These are phyloP conservation scores for Phaeoacremonium minimum DNA, from an alignment of 2,329 filamentous ascomycete genomes.

Conservation along the genomic window DNA sequence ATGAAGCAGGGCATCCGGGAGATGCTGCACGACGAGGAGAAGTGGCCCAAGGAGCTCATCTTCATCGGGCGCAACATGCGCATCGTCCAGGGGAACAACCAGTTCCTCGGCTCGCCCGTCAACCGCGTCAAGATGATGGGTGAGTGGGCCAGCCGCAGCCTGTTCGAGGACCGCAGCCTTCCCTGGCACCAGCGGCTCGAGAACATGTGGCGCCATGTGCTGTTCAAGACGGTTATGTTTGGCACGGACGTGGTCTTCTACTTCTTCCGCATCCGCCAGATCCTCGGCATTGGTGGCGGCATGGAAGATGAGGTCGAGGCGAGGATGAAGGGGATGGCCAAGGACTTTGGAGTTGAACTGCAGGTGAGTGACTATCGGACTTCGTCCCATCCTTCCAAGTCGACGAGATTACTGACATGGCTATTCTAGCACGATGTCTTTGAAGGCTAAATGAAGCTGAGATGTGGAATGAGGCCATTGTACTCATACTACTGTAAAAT, in stretches of 20 bases:
- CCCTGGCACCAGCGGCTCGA: constrained; percentile 56
- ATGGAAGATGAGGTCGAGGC: constrained; percentile 95
- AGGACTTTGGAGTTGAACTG: constrained; percentile 86
- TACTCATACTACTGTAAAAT: too few species aligned
- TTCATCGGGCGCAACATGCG: constrained; percentile 90
- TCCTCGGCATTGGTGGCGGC: constrained; percentile 69
- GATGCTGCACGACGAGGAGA: constrained; percentile 78
- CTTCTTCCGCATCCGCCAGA: constrained; percentile 72
- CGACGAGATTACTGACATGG: too few species aligned
- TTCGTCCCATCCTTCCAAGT: too few species aligned
- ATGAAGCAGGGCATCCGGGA: constrained; percentile 66
- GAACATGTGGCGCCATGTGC: constrained; percentile 70
- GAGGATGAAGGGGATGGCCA: constrained; percentile 81
- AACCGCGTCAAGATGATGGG: constrained; percentile 94
- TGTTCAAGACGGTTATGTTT: constrained; percentile 77
- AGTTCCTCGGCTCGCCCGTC: constrained; percentile 82
- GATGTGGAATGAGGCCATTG: constrained; percentile 4
- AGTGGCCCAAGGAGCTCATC: constrained; percentile 85
- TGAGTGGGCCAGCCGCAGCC: constrained; percentile 77
- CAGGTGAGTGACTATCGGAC: too few species aligned
- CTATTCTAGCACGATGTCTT: constrained; percentile 84
- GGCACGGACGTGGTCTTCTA: constrained; percentile 80
- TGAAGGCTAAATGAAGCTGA: constrained; percentile 57
- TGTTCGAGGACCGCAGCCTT: constrained; percentile 71
- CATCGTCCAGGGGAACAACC: constrained; percentile 91